Conservation (phyloP, 2,329 filamentous ascomycete species). For the Magnaporthiopsis rhizophila region DNA sequence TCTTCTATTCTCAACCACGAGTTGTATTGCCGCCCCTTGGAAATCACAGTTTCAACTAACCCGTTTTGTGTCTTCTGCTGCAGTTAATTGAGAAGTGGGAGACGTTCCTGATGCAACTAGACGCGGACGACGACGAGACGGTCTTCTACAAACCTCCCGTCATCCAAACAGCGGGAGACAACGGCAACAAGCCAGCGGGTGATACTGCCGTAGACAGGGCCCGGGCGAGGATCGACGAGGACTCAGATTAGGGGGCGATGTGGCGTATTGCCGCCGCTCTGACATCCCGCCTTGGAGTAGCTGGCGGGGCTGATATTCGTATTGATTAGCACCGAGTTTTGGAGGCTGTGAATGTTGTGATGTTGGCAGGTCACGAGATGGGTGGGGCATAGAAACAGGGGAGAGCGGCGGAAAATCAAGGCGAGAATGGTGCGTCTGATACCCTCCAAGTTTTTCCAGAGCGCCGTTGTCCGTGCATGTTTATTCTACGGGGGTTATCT, state of each 20-base stretch:
- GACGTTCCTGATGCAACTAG: conserved; percentile 92
- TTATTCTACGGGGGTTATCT: too few species aligned
- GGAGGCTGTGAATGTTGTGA: not conserved
- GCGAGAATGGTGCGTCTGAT: not conserved
- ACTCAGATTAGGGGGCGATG: conserved; percentile 41
- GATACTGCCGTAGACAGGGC: conserved; percentile 54
- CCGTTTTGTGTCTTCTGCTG: conserved; percentile 2
- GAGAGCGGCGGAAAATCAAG: not conserved
- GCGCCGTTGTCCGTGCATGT: too few species aligned
- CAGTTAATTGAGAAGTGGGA: conserved; percentile 86
- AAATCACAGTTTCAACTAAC: too few species aligned
- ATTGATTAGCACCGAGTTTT: not conserved
- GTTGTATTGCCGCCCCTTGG: too few species aligned
- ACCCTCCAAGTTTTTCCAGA: not conserved
- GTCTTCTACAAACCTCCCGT: conserved; percentile 58
- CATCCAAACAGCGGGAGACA: conserved; percentile 30
- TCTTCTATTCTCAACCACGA: too few species aligned
- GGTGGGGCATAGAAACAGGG: too few species aligned
- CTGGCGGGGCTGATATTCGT: not conserved
- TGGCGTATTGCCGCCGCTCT: not conserved
- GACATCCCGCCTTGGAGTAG: not conserved
- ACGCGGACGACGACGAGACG: conserved; percentile 80
- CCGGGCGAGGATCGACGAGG: conserved; percentile 49
- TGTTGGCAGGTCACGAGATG: too few species aligned
- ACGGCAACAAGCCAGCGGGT: conserved; percentile 37